These are phyloP conservation scores for Micractinium conductrix DNA, from an alignment of 139 green algal species.

Conservation along the genomic window DNA sequence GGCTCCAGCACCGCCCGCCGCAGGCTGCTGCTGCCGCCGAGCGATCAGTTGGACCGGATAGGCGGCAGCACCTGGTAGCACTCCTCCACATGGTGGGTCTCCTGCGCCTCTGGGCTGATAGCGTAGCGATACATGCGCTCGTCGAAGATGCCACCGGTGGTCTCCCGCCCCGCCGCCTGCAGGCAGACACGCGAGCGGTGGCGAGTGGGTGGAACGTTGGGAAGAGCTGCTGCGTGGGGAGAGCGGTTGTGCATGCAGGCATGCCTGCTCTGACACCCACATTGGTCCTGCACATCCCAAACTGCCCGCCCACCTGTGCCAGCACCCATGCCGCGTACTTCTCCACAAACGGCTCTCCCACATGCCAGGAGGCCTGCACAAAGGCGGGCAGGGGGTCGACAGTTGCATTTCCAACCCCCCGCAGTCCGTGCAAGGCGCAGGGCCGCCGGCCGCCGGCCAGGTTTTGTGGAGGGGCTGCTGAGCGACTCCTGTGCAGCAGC, in stretches of 20 bases:
- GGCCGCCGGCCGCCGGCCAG: too few species aligned
- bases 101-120: constrained; percentile 49
- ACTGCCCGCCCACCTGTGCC: not conserved
- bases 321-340: constrained; percentile 49
- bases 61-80: constrained; percentile 48
- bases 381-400: too few species aligned
- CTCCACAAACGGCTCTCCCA: constrained; percentile 72
- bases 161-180: constrained; percentile 44
- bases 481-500: too few species aligned
- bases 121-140: constrained; percentile 70
- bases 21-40: too few species aligned
- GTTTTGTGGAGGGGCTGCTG: too few species aligned
- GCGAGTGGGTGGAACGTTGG: not conserved
- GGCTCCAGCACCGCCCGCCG: too few species aligned
- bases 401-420: too few species aligned
- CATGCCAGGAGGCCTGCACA: constrained; percentile 80
- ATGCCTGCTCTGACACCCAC: not conserved
- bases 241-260: not conserved
- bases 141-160: constrained; percentile 69
- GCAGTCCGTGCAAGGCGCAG: too few species aligned
- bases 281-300: not conserved
- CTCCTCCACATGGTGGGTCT: constrained; percentile 42
- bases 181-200: not conserved
- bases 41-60: too few species aligned
- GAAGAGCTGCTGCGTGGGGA: too few species aligned